These are phyloP conservation scores for Ophiostoma sp. DNA, from an alignment of 2,329 filamentous ascomycete genomes.

Conservation along the genomic window DNA sequence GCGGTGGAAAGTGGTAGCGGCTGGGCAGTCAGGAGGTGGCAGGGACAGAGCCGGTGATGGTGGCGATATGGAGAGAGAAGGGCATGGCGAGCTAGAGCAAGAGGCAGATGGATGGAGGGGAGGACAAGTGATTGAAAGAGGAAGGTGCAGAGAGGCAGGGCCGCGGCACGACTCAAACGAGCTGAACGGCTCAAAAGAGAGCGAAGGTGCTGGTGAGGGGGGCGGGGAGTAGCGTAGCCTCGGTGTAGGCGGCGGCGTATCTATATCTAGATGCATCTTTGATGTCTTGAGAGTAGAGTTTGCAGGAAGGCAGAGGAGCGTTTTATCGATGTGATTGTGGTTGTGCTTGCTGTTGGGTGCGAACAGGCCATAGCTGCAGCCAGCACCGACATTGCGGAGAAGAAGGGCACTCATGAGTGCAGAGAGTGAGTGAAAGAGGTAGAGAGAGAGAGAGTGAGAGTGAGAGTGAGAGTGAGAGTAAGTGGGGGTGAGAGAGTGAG, in stretches of 20 bases:
- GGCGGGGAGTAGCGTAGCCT: background rate
- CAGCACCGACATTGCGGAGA: slow-evolving; percentile 8
- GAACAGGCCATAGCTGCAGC: background rate
- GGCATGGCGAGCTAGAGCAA: background rate
- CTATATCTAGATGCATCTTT: slow-evolving; percentile 5
- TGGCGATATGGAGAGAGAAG: background rate
- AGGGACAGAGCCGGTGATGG: background rate
- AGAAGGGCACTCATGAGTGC: slow-evolving; percentile 4
- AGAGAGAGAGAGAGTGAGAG: background rate
- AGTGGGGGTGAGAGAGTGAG: background rate
- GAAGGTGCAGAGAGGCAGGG: background rate
- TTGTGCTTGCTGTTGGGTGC: background rate
- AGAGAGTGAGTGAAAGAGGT: background rate
- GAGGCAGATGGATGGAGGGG: background rate
- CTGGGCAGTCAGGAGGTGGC: background rate
- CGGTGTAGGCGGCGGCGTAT: slow-evolving; percentile 4
- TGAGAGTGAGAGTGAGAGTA: background rate
- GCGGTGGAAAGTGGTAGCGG: slow-evolving; percentile 28
- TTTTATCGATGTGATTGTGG: background rate
- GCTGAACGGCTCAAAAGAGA: background rate
- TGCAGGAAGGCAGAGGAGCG: background rate
- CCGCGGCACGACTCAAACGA: background rate
- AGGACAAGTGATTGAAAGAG: slow-evolving; percentile 1
- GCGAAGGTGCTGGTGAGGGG: background rate
- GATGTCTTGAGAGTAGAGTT: background rate